These are phyloP conservation scores for Mycena metata DNA, from an alignment of 768 basidiomycete species.

Conservation along the genomic window DNA sequence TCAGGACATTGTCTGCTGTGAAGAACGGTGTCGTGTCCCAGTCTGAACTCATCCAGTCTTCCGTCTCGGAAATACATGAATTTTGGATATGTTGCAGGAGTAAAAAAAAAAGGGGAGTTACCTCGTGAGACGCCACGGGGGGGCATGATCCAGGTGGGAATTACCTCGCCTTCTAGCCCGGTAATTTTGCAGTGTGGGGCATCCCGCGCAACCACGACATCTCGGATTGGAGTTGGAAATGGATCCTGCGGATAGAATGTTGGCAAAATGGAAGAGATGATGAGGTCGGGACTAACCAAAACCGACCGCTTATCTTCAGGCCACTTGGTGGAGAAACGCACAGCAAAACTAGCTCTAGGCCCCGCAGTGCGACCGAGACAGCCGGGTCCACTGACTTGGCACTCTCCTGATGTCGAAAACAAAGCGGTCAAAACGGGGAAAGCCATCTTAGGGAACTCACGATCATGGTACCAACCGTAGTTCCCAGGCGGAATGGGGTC, in stretches of 20 bases:
- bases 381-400: no score
- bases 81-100: not conserved
- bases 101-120: not conserved
- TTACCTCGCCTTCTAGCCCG: not conserved
- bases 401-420: no score
- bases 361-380: no score
- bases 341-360: no score
- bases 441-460: not conserved
- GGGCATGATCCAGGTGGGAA: constrained; percentile 13
- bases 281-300: no score
- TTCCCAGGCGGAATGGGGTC: constrained; percentile 4
- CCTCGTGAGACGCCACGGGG: constrained; percentile 8
- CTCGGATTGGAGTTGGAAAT: not conserved
- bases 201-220: not conserved
- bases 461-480: constrained; percentile 9
- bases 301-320: no score
- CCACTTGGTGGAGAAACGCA: no score
- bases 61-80: not conserved
- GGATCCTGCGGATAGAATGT: not conserved
- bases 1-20: constrained; percentile 12
- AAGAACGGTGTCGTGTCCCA: constrained; percentile 6
- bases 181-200: not conserved
- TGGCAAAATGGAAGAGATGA: not conserved
- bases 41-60: not conserved
- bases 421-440: no score